Conservation (phyloP, 2,329 filamentous ascomycete genomes). For the Aspergillus sp. region DNA sequence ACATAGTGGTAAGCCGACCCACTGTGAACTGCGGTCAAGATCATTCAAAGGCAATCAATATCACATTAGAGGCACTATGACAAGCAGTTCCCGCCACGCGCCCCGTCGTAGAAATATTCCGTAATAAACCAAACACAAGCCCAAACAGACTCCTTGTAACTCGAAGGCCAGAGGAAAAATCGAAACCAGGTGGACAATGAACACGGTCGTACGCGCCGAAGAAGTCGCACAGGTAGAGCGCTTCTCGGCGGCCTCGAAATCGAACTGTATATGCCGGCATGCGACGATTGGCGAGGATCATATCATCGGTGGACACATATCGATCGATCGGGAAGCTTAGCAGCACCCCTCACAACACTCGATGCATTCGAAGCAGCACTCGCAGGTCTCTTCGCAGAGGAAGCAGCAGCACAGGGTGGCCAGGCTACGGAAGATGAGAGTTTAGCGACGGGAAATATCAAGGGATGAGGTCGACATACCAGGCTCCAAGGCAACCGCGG, state of each 20-base stretch:
- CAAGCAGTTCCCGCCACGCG: too few species aligned
- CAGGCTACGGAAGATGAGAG: conserved; percentile 35
- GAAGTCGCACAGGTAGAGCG: neutral
- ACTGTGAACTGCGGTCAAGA: too few species aligned
- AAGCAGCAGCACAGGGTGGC: conserved; percentile 62
- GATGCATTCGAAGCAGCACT: conserved; percentile 62
- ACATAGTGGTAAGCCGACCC: too few species aligned
- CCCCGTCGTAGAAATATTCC: too few species aligned
- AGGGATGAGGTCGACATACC: conserved; percentile 33
- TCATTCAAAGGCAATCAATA: too few species aligned
- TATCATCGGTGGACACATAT: conserved; percentile 23
- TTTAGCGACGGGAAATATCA: conserved; percentile 9
- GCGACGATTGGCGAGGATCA: conserved; percentile 14
- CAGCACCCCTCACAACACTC: conserved; percentile 48
- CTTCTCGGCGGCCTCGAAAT: neutral
- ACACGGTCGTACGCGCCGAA: too few species aligned
- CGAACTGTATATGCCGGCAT: neutral
- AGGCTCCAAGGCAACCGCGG: conserved; percentile 51
- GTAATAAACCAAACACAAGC: too few species aligned
- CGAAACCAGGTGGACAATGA: too few species aligned
- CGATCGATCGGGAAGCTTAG: conserved; percentile 19
- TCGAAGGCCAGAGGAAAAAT: too few species aligned
- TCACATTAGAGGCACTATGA: too few species aligned
- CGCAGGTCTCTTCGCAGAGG: conserved; percentile 62
- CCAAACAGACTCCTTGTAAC: too few species aligned